Evolutionary conservation across 805 yeast genomes (phyloP).

Genomic region (Blastobotrys peoriensis): DNA sequence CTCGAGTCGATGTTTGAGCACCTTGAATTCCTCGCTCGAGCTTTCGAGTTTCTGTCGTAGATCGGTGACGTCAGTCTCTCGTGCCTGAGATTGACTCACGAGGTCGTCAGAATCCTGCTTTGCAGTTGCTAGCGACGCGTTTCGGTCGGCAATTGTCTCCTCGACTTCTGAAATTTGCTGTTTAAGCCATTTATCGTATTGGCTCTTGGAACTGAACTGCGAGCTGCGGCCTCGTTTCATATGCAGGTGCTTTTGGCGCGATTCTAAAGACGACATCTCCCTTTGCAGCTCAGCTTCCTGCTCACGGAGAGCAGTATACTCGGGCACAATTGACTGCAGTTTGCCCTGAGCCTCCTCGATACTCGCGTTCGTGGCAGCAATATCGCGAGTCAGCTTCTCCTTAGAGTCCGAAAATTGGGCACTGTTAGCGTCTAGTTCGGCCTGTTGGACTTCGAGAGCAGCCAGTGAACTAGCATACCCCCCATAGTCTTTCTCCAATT

Average conservation of each 20-base stretch:
- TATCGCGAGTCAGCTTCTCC: slow-evolving; percentile 36
- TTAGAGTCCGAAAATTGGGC: slow-evolving; percentile 14
- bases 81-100: neutral
- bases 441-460: slow-evolving; percentile 30
- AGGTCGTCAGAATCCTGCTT: slow-evolving; percentile 16
- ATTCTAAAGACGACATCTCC: slow-evolving; percentile 37
- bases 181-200: slow-evolving; percentile 65
- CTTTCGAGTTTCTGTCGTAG: neutral
- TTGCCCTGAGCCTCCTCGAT: slow-evolving; percentile 11
- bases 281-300: slow-evolving; percentile 39
- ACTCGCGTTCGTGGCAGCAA: slow-evolving; percentile 16
- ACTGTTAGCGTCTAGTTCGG: slow-evolving; percentile 24
- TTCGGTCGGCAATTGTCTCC: slow-evolving; percentile 28
- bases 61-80: neutral
- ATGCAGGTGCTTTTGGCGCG: slow-evolving; percentile 55
- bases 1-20: slow-evolving; percentile 14
- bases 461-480: slow-evolving; percentile 23
- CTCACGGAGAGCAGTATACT: slow-evolving; percentile 25
- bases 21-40: slow-evolving; percentile 13
- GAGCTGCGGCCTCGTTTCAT: slow-evolving; percentile 67
- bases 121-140: slow-evolving; percentile 25
- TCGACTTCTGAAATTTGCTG: slow-evolving; percentile 41
- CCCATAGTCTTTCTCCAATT: neutral
- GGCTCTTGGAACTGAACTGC: slow-evolving; percentile 47
- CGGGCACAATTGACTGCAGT: slow-evolving; percentile 10